phyloP scores from a whole-genome alignment of 345 rosid genomes.

The Populus davidiana region DNA sequence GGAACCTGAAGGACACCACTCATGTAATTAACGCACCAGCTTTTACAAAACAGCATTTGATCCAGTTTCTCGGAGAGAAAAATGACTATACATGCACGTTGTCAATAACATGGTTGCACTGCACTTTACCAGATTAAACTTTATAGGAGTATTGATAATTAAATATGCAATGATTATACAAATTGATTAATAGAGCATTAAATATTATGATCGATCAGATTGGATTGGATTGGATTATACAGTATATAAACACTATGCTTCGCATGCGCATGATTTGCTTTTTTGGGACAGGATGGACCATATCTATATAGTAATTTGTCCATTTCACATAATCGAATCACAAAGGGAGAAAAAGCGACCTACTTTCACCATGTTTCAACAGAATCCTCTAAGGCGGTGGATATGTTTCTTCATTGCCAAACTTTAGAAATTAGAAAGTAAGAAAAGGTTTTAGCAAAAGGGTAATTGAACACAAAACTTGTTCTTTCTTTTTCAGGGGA shows the following conservation, averaged over 20 bases:
- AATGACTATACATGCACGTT: not conserved
- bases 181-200: not conserved
- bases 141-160: not conserved
- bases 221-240: not conserved
- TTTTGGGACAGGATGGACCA: not conserved
- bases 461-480: not conserved
- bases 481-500: not conserved
- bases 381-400: not conserved
- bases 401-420: not conserved
- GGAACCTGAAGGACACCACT: slow-evolving; percentile 39
- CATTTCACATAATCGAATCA: not conserved
- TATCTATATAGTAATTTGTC: not conserved
- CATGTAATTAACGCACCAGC: not conserved
- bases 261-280: not conserved
- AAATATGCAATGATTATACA: not conserved
- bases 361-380: not conserved
- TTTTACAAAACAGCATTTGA: not conserved
- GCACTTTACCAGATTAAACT: not conserved
- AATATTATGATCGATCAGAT: not conserved
- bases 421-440: not conserved
- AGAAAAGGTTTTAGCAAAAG: not conserved
- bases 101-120: not conserved
- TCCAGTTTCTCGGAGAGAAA: not conserved
- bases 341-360: not conserved
- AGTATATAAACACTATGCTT: not conserved